Evolutionary conservation across 768 basidiomycete species (phyloP), one percentile per base, ranked within the genome.

Genomic region (Pulveroboletus ravenelii): DNA sequence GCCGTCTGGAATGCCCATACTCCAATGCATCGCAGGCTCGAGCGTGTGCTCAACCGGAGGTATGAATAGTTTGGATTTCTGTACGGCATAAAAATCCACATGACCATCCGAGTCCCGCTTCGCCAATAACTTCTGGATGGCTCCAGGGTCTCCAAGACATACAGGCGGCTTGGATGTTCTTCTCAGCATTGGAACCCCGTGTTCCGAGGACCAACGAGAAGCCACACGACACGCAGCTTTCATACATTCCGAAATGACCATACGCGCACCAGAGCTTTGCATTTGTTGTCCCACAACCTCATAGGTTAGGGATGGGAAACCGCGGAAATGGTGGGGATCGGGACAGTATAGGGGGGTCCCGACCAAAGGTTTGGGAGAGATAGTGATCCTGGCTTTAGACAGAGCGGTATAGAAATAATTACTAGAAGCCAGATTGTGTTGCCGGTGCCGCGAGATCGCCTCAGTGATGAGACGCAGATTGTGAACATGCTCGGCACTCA

Each of bases 221-320:
- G 87, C 85, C 1, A 84, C 74, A 2, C 85, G 81, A 42, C 82
- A 84, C 0, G 90, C 92, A 15, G 85, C 61, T 61, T 92, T 87
- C 85, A 93, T 93, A 59, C 77, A 74, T 66, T 96, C 93, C 0
- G 84, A 73, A 10, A 99, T 82, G 46, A 91, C 60, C 41, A 64
- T 58, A 37, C 79, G 77, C 15, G 86, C 56, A 23, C 83, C 81
- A 2, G 37, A 32, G 15, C 72, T 72, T 3, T 47, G 3, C 14
- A 57, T 55, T 8, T 57, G 56, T 15, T 53, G 41, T 3, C 60
- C 48, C 0, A 37, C 50, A 2, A 87, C 77, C 2, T 51, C 54
- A 61, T 85, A 89, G 6, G 55, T 58, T 17, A 78, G 64, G 17
- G 67, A 56, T 9, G 75, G 88, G 66, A 79, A 85, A 20, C 77